phyloP scores from a whole-genome alignment of 331 rosid species.

The Arachis monticola region DNA sequence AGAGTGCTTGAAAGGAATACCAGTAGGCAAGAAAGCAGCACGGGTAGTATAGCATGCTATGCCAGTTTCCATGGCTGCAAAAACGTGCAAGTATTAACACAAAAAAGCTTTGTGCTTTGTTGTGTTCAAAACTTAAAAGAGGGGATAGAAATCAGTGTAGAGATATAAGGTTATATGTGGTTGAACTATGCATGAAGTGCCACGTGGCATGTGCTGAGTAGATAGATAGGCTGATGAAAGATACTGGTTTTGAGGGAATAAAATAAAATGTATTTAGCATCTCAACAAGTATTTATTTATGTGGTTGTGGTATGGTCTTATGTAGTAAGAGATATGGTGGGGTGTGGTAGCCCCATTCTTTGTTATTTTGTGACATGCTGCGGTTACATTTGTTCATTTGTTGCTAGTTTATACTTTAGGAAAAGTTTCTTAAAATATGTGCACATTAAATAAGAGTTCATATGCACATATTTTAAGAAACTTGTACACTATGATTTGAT shows the following conservation, averaged over 20 bases:
- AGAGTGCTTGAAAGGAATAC: conserved; percentile 73
- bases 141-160: conserved; percentile 43
- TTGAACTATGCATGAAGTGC: conserved; percentile 40
- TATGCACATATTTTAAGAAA: too few relatives aligned
- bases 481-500: too few relatives aligned
- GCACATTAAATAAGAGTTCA: too few relatives aligned
- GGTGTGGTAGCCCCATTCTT: conserved; percentile 32
- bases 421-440: too few relatives aligned
- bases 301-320: conserved; percentile 64
- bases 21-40: conserved; percentile 67
- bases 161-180: conserved; percentile 51
- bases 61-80: conserved; percentile 75
- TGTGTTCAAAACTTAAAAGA: conserved; percentile 28
- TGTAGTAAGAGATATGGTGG: conserved; percentile 59
- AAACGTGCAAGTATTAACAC: conserved; percentile 3
- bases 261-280: conserved; percentile 44
- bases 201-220: conserved; percentile 58
- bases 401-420: too few relatives aligned
- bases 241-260: conserved; percentile 36
- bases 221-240: conserved; percentile 52
- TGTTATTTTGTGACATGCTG: conserved; percentile 34
- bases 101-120: neutral
- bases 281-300: conserved; percentile 50
- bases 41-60: conserved; percentile 75
- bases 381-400: too few relatives aligned